These are phyloP conservation scores for Begonia peltatifolia DNA, from an alignment of 306 rosid species.

Conservation along the genomic window DNA sequence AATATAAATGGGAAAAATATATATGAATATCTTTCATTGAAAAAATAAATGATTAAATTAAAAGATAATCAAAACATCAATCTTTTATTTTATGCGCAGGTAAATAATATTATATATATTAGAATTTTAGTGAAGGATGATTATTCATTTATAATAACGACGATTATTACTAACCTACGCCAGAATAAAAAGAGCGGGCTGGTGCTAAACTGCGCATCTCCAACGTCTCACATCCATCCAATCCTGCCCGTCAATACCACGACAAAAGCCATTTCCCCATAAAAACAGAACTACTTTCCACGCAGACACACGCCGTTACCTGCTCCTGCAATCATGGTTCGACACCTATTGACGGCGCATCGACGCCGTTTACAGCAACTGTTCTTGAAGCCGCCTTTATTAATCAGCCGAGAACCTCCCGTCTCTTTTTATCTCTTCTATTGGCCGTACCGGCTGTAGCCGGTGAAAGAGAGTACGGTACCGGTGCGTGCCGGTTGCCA, in stretches of 20 bases:
- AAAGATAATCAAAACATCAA: too few species aligned
- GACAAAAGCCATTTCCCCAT: constrained; percentile 40
- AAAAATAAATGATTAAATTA: too few species aligned
- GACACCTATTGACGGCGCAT: background rate
- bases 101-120: too few species aligned
- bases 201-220: constrained; percentile 17
- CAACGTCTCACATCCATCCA: constrained; percentile 7
- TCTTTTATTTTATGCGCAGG: too few species aligned
- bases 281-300: constrained; percentile 35
- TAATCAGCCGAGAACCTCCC: background rate
- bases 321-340: background rate
- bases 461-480: constrained; percentile 1
- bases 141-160: too few species aligned
- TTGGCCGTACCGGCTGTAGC: constrained; percentile 15
- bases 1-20: too few species aligned
- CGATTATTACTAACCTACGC: constrained; percentile 11
- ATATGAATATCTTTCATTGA: too few species aligned
- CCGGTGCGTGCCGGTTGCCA: constrained; percentile 17
- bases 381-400: constrained; percentile 2
- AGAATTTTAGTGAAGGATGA: too few species aligned
- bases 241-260: constrained; percentile 28
- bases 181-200: background rate
- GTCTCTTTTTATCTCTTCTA: constrained; percentile 7
- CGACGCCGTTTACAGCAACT: constrained; percentile 8
- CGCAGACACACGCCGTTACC: constrained; percentile 18